These are phyloP conservation scores for Phytophthora crassamura DNA, from an alignment of 352 stramenopile species.

Conservation along the genomic window DNA sequence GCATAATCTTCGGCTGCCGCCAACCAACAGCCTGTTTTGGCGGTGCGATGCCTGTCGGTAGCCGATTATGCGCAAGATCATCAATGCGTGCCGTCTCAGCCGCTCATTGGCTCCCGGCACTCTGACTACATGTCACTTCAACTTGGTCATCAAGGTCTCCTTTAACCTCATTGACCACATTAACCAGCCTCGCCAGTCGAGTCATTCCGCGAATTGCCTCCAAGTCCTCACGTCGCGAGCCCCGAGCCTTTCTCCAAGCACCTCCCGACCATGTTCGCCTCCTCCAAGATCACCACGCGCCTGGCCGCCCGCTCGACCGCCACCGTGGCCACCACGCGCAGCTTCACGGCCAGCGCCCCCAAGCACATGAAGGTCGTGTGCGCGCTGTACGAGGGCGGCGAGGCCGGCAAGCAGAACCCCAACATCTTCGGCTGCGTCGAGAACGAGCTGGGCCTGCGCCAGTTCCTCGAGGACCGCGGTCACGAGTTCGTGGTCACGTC, in stretches of 20 bases:
- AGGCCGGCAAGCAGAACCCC: slow-evolving; percentile 32
- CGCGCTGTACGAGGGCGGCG: slow-evolving; percentile 41
- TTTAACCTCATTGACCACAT: too few species aligned
- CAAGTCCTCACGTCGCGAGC: slow-evolving; percentile 17
- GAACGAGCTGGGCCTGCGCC: slow-evolving; percentile 48
- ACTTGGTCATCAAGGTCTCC: too few species aligned
- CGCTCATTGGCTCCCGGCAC: too few species aligned
- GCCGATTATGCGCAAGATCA: slow-evolving; percentile 12
- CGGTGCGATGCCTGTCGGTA: slow-evolving; percentile 11
- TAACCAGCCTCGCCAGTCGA: slow-evolving; percentile 1
- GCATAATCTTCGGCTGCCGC: too few species aligned
- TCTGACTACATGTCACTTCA: slow-evolving; percentile 7
- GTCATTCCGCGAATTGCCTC: slow-evolving; percentile 33
- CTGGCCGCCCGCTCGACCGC: slow-evolving; percentile 6
- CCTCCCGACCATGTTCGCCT: slow-evolving; percentile 27
- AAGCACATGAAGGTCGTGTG: slow-evolving; percentile 48
- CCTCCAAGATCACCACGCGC: slow-evolving; percentile 28
- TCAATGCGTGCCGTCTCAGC: not conserved
- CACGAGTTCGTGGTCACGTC: slow-evolving; percentile 50
- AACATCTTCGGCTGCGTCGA: slow-evolving; percentile 51
- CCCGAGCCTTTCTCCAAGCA: not conserved
- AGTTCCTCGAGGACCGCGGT: slow-evolving; percentile 52
- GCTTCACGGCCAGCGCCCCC: slow-evolving; percentile 32
- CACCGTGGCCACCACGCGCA: slow-evolving; percentile 15
- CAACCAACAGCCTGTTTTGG: too few species aligned